Evolutionary conservation across 345 rosid species (phyloP).

Genomic region (Adansonia digitata): DNA sequence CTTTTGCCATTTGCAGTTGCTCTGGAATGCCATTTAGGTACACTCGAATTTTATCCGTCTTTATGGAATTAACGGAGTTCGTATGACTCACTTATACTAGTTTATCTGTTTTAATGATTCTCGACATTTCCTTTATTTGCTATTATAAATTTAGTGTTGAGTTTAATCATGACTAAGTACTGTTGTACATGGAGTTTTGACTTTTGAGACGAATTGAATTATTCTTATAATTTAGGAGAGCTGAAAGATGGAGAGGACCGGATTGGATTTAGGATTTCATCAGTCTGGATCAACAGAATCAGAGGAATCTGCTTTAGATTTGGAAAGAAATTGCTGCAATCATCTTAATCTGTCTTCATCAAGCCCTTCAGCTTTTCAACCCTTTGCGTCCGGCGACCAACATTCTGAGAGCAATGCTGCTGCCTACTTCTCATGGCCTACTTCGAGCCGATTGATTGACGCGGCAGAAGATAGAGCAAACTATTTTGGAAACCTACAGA

Average conservation of each 20-base stretch:
- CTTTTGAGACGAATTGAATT: constrained; percentile 14
- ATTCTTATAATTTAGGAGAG: constrained; percentile 16
- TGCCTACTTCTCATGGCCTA: constrained; percentile 79
- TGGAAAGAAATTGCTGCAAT: constrained; percentile 50
- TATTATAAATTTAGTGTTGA: background rate
- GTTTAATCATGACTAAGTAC: background rate
- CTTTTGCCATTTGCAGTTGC: constrained; percentile 4
- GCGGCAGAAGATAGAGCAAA: constrained; percentile 65
- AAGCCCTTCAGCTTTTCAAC: constrained; percentile 51
- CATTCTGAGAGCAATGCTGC: constrained; percentile 74
- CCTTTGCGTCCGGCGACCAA: constrained; percentile 52
- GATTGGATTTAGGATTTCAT: constrained; percentile 35
- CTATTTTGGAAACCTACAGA: constrained; percentile 71
- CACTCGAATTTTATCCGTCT: background rate
- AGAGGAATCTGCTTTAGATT: constrained; percentile 64
- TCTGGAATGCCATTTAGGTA: background rate
- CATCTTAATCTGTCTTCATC: constrained; percentile 52
- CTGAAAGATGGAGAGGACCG: constrained; percentile 37
- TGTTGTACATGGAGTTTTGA: background rate
- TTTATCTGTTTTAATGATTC: background rate
- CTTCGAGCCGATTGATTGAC: constrained; percentile 51
- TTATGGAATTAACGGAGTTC: constrained; percentile 1
- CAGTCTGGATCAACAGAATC: constrained; percentile 55
- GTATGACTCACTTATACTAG: background rate
- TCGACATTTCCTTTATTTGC: background rate